Evolutionary conservation across 805 yeast genomes (phyloP), one percentile per base, ranked within the genome.

Genomic region (Candida fluviatilis): DNA sequence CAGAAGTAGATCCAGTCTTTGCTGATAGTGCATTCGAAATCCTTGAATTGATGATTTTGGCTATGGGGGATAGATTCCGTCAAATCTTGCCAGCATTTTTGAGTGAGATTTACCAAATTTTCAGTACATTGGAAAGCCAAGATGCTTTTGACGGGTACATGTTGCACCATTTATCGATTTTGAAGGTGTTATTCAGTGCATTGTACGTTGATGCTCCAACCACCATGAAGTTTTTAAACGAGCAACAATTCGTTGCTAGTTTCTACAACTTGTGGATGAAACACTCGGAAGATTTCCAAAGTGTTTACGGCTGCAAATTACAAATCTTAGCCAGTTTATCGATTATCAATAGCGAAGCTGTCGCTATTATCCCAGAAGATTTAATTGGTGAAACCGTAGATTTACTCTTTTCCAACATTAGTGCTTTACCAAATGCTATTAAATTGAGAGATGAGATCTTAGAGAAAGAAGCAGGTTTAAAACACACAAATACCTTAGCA

Each of bases 301-400:
- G 80, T 42, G 80, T 75, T 15, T 75, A 73, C 45, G 81, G 79
- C 18, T 64, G 78, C 44, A 76, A 76, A 48, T 55, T 76, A 32
- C 78, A 76, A 53, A 69, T 73, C 4, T 53, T 76, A 50, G 69
- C 77, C 0, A 52, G 73, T 31, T 57, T 71, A 28, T 48, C 74
- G 2, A 50, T 74, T 14, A 43, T 73, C 13, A 43, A 55, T 35
- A 63, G 60, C 35, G 55, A 57, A 4, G 53, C 50, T 10, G 45
- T 60, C 34, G 42, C 49, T 16, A 47, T 57, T 35, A 50, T 61
- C 11, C 64, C 62, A 5, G 59, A 62, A 37, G 66, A 64, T 45
- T 48, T 64, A 42, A 49, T 63, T 26, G 57, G 64, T 7, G 73
- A 65, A 44, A 47, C 64, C 1, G 61, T 55, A n/a, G 65, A 61